Conservation (phyloP, 768 basidiomycete genomes). For the Melanogaster broomeanus region DNA sequence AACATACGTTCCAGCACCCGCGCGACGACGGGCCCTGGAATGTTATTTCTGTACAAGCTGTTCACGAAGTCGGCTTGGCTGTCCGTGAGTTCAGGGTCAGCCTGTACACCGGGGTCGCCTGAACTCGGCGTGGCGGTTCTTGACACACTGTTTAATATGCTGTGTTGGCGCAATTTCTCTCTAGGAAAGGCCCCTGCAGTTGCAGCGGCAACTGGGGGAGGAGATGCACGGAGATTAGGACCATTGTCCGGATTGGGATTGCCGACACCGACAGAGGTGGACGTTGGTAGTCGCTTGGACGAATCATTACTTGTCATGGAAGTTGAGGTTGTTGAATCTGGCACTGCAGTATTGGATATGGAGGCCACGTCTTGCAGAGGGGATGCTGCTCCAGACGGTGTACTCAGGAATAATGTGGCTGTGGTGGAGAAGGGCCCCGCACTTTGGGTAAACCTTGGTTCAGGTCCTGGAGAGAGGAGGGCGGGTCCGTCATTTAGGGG, state of each 20-base stretch:
- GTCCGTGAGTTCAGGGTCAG: conserved; percentile 14
- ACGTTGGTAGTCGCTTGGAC: not conserved
- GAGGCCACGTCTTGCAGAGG: conserved; percentile 6
- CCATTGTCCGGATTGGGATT: not conserved
- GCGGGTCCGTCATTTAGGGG: conserved; percentile 4
- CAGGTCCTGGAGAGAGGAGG: conserved; percentile 7
- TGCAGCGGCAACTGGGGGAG: not conserved
- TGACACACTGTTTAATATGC: not conserved
- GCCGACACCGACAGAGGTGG: not conserved
- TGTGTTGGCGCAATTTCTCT: conserved; percentile 13
- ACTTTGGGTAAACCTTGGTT: conserved; percentile 3
- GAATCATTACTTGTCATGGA: too few species aligned
- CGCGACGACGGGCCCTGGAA: conserved; percentile 26
- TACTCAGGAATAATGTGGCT: not conserved
- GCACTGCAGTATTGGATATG: too few species aligned
- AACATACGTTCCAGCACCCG: conserved; percentile 30
- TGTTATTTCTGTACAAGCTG: conserved; percentile 24
- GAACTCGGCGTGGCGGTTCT: not conserved
- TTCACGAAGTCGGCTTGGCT: conserved; percentile 28
- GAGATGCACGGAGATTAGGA: not conserved
- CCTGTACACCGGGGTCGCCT: not conserved
- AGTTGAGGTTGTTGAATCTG: too few species aligned
- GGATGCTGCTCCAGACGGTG: not conserved
- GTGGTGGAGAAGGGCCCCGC: conserved; percentile 7
- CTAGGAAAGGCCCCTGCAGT: not conserved